Base-by-base conservation (phyloP, 306 rosid species). In the Prunus mongolica region DNA sequence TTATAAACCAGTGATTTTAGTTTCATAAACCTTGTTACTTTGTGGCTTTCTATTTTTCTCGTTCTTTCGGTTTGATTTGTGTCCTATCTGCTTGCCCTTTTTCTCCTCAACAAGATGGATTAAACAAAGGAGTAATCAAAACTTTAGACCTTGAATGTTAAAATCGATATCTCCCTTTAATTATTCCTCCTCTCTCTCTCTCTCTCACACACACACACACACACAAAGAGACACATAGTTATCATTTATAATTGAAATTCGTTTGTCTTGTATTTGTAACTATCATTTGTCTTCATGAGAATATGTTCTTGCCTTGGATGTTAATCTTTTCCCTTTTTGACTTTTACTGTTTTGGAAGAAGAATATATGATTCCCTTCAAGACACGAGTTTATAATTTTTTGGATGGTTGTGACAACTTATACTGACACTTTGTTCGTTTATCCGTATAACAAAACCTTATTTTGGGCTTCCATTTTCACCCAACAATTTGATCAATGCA, bases 111-210 rank as follows among this genome's bases (percentile, higher is more conserved):
- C 45, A 15, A 73, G 73, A 78, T 73, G 46, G 72, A 55, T 47
- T 60, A 55, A 81, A 71, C 75, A 41, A 49, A 72, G 28, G 75
- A 76, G 67, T 75, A 28, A 60, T 61, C 62, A 77, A 76, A 65
- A 79, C 78, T 79, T 82, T 79, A 84, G 88, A 84, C 86, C 82
- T 66, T 70, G 80, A 75, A 69, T 65, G 50, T 79, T 54, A 66
- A 76, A 56, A 52, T 72, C 27, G 62, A 25, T 69, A 74, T 62
- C 18, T 54, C 64, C 60, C 76, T 78, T 45, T 49, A 2, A 46
- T 72, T 24, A 47, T 60, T 63, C 6, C 5, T 38, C 44, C 44
- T 38, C 44, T 0, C 24, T 24, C 24, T 0, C 24, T 24, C 24
- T 24, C 24, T 24, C 24, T 24, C 44, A 22, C 41, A 0, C 32